phyloP scores from a whole-genome alignment of 331 rosid genomes.

The Malus hybrid region DNA sequence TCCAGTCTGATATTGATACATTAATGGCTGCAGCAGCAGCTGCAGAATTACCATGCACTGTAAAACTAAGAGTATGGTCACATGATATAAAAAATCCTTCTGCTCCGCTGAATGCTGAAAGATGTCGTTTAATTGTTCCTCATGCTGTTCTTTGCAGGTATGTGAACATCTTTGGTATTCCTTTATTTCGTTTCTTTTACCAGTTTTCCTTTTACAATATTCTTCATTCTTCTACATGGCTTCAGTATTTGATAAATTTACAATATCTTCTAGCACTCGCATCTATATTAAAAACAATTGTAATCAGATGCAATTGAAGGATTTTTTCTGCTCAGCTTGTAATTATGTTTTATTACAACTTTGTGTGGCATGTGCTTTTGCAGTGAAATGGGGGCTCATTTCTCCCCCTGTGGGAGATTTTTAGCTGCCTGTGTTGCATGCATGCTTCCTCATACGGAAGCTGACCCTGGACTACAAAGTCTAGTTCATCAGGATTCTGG shows the following conservation, averaged over 20 bases:
- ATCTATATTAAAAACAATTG: not conserved
- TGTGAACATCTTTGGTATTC: constrained; percentile 8
- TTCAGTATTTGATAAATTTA: not conserved
- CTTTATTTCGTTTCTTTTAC: not conserved
- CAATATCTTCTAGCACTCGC: not conserved
- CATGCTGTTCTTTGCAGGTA: constrained; percentile 62
- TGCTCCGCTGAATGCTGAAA: constrained; percentile 26
- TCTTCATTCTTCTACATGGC: constrained; percentile 9
- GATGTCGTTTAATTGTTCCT: constrained; percentile 36
- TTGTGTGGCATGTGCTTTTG: constrained; percentile 16
- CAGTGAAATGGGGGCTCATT: constrained; percentile 86
- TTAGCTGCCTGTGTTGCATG: constrained; percentile 82
- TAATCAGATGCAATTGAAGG: not conserved
- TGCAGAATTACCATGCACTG: constrained; percentile 53
- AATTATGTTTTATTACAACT: constrained; percentile 5
- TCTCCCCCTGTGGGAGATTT: constrained; percentile 75
- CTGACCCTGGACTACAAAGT: constrained; percentile 60
- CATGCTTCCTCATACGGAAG: constrained; percentile 58
- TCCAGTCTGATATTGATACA: constrained; percentile 37
- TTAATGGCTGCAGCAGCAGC: constrained; percentile 37
- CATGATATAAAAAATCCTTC: constrained; percentile 41
- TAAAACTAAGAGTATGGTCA: constrained; percentile 45
- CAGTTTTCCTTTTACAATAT: not conserved
- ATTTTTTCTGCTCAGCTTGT: not conserved
- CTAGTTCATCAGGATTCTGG: constrained; percentile 57